Evolutionary conservation across 2,329 filamentous ascomycete genomes (phyloP).

Genomic region (Clarireedia paspali): DNA sequence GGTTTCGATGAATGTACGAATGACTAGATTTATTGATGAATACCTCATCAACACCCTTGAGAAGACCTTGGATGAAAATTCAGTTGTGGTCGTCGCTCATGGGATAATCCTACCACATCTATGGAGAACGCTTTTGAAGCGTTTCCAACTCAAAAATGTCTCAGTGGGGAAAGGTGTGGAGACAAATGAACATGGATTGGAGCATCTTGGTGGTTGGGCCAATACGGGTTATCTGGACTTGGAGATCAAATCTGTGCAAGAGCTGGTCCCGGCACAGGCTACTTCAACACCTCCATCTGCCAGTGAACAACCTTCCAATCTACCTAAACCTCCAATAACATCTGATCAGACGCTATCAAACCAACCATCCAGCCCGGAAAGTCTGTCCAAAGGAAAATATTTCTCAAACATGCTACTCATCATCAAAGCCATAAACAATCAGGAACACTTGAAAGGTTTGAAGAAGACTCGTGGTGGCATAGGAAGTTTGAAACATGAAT

Average conservation of each 20-base stretch:
- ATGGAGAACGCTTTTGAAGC: conserved; percentile 52
- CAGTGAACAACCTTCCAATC: background rate
- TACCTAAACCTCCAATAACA: background rate
- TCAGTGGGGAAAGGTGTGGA: conserved; percentile 36
- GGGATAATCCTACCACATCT: conserved; percentile 71
- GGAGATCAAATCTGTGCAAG: conserved; percentile 16
- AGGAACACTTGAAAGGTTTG: conserved; percentile 63
- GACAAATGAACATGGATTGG: conserved; percentile 28
- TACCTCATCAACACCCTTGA: conserved; percentile 46
- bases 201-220: conserved; percentile 52
- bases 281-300: background rate
- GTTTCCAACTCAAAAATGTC: conserved; percentile 35
- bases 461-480: conserved; percentile 78
- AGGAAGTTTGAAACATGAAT: conserved; percentile 69
- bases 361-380: background rate
- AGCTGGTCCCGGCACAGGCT: background rate
- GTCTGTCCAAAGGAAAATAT: background rate
- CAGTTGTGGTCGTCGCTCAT: conserved; percentile 68
- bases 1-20: conserved; percentile 56
- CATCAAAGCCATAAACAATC: conserved; percentile 59
- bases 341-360: background rate
- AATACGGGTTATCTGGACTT: conserved; percentile 52
- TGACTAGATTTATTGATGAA: conserved; percentile 57
- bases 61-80: conserved; percentile 27
- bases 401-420: conserved; percentile 34